These are phyloP conservation scores for Jaminaea rosea DNA, from an alignment of 1,284 basidiomycete species.

Conservation along the genomic window DNA sequence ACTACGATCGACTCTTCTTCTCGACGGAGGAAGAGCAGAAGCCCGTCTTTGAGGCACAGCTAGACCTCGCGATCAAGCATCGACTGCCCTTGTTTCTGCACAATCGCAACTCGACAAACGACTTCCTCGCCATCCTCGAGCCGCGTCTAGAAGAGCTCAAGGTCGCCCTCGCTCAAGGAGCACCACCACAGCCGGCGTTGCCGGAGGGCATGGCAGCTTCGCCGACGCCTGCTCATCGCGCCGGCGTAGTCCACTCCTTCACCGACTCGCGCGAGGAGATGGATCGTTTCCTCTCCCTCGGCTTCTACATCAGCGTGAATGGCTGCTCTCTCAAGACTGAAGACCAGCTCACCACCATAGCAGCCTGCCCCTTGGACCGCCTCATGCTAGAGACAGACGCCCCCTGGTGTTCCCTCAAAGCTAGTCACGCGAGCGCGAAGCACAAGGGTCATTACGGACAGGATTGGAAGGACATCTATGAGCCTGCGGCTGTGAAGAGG, in stretches of 20 bases:
- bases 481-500: constrained; percentile 57
- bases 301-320: constrained; percentile 58
- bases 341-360: constrained; percentile 60
- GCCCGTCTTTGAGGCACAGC: constrained; percentile 63
- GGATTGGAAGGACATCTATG: constrained; percentile 49
- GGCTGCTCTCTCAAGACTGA: constrained; percentile 76
- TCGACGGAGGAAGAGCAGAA: constrained; percentile 60
- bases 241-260: constrained; percentile 71
- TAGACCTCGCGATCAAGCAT: constrained; percentile 63
- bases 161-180: not conserved
- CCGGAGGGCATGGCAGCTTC: not conserved
- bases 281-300: constrained; percentile 56
- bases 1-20: constrained; percentile 75
- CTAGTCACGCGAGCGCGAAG: constrained; percentile 63
- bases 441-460: constrained; percentile 39
- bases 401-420: constrained; percentile 68
- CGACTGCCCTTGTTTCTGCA: constrained; percentile 76
- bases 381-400: constrained; percentile 66
- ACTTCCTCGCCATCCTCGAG: constrained; percentile 61
- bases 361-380: constrained; percentile 58
- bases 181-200: not conserved
- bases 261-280: constrained; percentile 65
- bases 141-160: constrained; percentile 11
- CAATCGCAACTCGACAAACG: constrained; percentile 58
- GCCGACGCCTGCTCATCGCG: not conserved